Conservation (phyloP, 1,139 yeast species). For the Sugiyamaella sp. region DNA sequence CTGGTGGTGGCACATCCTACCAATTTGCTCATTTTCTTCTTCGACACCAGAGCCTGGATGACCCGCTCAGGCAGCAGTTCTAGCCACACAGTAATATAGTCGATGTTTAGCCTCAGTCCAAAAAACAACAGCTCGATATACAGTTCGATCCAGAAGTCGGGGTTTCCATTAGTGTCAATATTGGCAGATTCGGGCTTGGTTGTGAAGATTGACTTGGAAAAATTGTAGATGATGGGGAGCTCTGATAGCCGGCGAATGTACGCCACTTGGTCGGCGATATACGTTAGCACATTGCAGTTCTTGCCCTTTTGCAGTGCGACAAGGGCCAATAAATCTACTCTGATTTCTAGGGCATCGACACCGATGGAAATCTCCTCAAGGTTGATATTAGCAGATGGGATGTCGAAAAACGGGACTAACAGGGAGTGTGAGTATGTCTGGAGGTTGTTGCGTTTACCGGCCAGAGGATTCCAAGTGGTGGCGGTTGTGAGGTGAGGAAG, state of each 20-base stretch:
- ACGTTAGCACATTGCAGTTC: conserved; percentile 17
- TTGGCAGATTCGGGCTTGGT: conserved; percentile 7
- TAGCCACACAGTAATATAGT: conserved; percentile 23
- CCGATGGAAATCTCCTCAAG: conserved; percentile 28
- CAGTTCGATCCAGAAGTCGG: conserved; percentile 21
- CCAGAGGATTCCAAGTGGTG: conserved; percentile 9
- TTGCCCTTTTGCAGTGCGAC: conserved; percentile 21
- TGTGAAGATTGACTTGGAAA: conserved; percentile 24
- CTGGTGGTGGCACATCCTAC: conserved; percentile 22
- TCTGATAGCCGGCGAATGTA: conserved; percentile 22
- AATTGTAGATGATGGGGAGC: conserved; percentile 28
- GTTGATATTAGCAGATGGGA: conserved; percentile 21
- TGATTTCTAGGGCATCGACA: conserved; percentile 30
- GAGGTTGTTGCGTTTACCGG: conserved; percentile 10
- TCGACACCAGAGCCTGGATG: conserved; percentile 15
- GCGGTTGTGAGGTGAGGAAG: conserved; percentile 2
- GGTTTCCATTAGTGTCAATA: conserved; percentile 4
- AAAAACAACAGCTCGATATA: conserved; percentile 22
- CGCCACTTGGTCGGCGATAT: conserved; percentile 26
- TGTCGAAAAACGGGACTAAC: conserved; percentile 28
- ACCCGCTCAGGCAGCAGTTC: conserved; percentile 21
- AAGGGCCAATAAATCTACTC: conserved; percentile 27
- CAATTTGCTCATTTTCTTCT: conserved; percentile 21
- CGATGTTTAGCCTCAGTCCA: conserved; percentile 27
- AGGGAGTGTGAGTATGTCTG: conserved; percentile 27